phyloP scores from a whole-genome alignment of 2,329 filamentous ascomycete species.

The Aspergillus unguis region DNA sequence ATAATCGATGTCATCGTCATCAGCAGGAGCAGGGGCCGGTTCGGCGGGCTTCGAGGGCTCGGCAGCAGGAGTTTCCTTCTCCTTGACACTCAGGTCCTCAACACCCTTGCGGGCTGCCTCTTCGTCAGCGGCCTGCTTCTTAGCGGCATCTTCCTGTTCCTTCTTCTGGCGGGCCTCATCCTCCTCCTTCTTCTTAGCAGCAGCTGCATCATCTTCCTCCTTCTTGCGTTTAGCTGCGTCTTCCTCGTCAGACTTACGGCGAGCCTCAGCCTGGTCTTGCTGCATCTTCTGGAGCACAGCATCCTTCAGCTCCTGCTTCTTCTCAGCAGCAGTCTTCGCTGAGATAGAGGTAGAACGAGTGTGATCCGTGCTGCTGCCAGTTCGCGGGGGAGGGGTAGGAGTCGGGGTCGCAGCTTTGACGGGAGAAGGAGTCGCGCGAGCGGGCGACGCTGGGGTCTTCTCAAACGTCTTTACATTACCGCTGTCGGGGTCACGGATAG shows the following conservation, averaged over 20 bases:
- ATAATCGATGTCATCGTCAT: slow-evolving; percentile 43
- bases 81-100: slow-evolving; percentile 24
- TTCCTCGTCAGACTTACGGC: slow-evolving; percentile 44
- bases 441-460: slow-evolving; percentile 62
- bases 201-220: slow-evolving; percentile 19
- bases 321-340: slow-evolving; percentile 74
- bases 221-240: slow-evolving; percentile 32
- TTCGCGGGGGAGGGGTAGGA: slow-evolving; percentile 76
- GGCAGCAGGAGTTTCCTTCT: slow-evolving; percentile 40
- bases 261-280: slow-evolving; percentile 56
- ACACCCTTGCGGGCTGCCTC: slow-evolving; percentile 28
- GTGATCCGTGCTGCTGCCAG: slow-evolving; percentile 65
- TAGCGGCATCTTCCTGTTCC: slow-evolving; percentile 19
- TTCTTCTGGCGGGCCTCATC: slow-evolving; percentile 33
- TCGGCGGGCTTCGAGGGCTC: slow-evolving; percentile 33
- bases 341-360: slow-evolving; percentile 67
- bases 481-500: slow-evolving; percentile 79
- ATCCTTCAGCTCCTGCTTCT: slow-evolving; percentile 69
- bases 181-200: slow-evolving; percentile 39
- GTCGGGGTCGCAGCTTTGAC: slow-evolving; percentile 66
- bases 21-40: slow-evolving; percentile 30
- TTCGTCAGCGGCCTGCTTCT: slow-evolving; percentile 46
- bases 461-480: slow-evolving; percentile 70
- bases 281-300: slow-evolving; percentile 50
- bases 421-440: slow-evolving; percentile 55